Evolutionary conservation across 2,329 filamentous ascomycete genomes (phyloP).

Genomic region (Aureobasidium sp.): DNA sequence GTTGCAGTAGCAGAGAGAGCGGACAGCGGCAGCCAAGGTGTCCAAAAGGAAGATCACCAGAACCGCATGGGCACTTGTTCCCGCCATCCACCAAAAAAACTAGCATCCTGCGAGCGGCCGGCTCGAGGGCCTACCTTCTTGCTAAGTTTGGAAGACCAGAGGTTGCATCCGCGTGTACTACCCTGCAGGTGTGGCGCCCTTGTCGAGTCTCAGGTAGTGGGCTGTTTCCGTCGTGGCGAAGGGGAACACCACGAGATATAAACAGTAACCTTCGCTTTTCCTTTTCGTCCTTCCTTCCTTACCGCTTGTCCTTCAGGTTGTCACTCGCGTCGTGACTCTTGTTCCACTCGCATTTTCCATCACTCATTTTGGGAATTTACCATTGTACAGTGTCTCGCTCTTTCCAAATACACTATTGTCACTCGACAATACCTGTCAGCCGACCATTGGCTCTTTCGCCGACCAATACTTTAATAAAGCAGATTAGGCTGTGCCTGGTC

Average conservation of each 20-base stretch:
- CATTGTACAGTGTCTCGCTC: not conserved
- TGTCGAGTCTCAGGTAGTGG: not conserved
- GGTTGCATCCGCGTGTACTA: not conserved
- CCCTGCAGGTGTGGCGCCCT: conserved; percentile 4
- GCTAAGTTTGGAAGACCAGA: not conserved
- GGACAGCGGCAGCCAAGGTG: not conserved
- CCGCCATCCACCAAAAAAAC: not conserved
- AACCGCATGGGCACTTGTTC: not conserved
- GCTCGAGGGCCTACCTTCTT: not conserved
- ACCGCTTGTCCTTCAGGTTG: not conserved
- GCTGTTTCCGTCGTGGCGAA: not conserved
- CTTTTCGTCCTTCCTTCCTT: not conserved
- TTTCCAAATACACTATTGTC: not conserved
- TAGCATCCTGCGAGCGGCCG: not conserved
- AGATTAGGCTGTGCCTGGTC: not conserved
- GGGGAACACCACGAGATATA: not conserved
- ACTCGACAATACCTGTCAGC: not conserved
- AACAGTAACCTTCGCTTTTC: not conserved
- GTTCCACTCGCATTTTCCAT: not conserved
- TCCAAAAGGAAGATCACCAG: not conserved
- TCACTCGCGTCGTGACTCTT: not conserved
- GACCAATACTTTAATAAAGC: not conserved
- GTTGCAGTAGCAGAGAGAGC: not conserved
- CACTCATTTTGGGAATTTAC: not conserved
- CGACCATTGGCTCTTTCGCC: not conserved